Base-by-base conservation (phyloP, 75 land plant genomes). In the Pinus taeda region DNA sequence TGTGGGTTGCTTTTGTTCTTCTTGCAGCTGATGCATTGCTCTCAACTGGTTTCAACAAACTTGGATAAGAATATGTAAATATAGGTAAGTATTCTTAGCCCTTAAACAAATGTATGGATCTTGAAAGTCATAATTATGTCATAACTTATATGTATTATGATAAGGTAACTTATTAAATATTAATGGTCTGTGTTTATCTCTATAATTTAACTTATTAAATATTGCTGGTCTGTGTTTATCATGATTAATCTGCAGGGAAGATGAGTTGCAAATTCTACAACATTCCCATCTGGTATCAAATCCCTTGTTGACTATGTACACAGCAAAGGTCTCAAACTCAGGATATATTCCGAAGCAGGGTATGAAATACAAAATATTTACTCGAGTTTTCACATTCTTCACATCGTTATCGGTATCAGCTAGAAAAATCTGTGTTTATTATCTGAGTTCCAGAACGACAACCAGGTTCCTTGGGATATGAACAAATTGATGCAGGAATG, bases 381-480 rank as follows among this genome's bases (percentile, higher is more conserved):
- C 45, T 13, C 5, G 7, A 21, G 22, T 22, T 9, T 22, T 33
- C 33, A 2, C 33, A 26, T 1, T 61, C 2, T 61, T 26, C 63
- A 2, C 0, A 61, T 78, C 33, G 2, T 0, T 33, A 33, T 1
- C 2, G 2, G 26, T 26, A 33, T 33, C 2, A 33, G 2, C 33
- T 33, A 33, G 1, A 3, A 6, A 6, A 4, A 17, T 3, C 6
- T 59, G 7, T 6, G 37, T 60, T 71, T 76, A 5, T 57, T 83
- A 39, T 0, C 42, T 39, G 42, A 5, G n/a, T n/a, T 26, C 26
- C 85, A 59, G 69, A 71, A 75, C 78, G 79, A 56, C 79, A 88
- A 88, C 97, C 98, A 18, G 97, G 98, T 0, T 96, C 98, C n/a
- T 81, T 96, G 39, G 97, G 97, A 13, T 21, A 91, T 70, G 98